Base-by-base conservation (phyloP, 2,329 filamentous ascomycete species). In the Colletotrichum sidae region DNA sequence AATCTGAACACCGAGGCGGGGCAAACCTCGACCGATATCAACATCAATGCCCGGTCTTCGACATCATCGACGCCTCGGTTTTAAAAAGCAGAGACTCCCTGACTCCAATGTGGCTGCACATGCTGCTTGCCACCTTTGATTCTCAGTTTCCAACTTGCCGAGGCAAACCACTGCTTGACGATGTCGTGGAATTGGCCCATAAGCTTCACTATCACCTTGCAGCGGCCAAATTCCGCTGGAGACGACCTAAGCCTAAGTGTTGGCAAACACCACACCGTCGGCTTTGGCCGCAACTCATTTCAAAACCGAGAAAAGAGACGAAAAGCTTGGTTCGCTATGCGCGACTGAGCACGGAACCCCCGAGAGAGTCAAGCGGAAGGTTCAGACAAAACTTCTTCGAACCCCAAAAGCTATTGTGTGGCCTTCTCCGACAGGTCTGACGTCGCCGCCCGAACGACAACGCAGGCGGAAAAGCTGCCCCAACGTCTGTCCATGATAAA, bases 371-470 rank as follows among this genome's bases (percentile, higher is more conserved):
- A n/a, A 34, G 41, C 15, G 33, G 49, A 52, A 49, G 46, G 49
- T 50, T 64, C 55, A n/a, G 60, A 60, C 44, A 44, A 39, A 25
- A 42, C 41, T 50, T 8, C 8, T 4, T 45, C 11, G 4, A 11
- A n/a, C 37, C 15, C 34, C 34, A 25, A 25, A 47, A 17, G 52
- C 45, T 49, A 35, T 46, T 53, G 47, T 12, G 35, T 17, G 35
- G 52, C 42, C 37, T 47, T 41, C 45, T n/a, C 51, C 58, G 52
- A 66, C 8, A 39, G 15, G 41, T 38, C 46, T 53, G 47, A 56
- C 33, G 52, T 56, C 53, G 41, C 47, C 53, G 37, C 63, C 63
- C 59, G 58, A 66, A 66, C 63, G 41, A 41, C 42, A 45, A 57
- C 33, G 47, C 8, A 57, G 58, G 33, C 25, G 15, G 8, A 56